These are phyloP conservation scores for Liriodendron chinense DNA, from an alignment of 164 flowering plant genomes.

Conservation along the genomic window DNA sequence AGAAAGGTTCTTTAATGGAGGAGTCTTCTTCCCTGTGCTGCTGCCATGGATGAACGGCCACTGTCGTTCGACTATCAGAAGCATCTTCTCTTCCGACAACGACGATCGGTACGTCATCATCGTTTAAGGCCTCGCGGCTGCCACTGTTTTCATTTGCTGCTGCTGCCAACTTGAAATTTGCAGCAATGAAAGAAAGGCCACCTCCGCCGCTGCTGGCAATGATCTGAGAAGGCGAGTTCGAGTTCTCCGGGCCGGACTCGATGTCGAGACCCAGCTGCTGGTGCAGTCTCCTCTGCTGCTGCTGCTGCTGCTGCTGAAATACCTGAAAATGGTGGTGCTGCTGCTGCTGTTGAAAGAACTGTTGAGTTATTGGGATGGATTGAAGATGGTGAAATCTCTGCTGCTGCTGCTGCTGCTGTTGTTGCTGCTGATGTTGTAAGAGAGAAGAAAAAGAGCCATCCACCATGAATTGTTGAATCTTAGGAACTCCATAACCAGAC, in stretches of 20 bases:
- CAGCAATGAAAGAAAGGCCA: constrained; percentile 10
- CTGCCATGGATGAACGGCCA: constrained; percentile 17
- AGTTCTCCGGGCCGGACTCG: background rate
- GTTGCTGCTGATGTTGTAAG: constrained; percentile 12
- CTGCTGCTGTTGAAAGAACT: constrained; percentile 19
- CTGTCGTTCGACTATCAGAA: constrained; percentile 8
- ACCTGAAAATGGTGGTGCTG: constrained; percentile 20
- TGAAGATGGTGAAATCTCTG: constrained; percentile 7
- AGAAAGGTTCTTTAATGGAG: constrained; percentile 30
- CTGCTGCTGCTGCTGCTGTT: constrained; percentile 8
- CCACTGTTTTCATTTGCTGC: constrained; percentile 11
- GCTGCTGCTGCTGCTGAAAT: constrained; percentile 10
- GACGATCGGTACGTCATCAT: constrained; percentile 9
- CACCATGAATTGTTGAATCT: constrained; percentile 24
- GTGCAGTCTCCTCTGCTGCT: constrained; percentile 17
- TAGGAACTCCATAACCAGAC: constrained; percentile 21
- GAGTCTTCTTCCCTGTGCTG: constrained; percentile 20
- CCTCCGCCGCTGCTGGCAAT: background rate
- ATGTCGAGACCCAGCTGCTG: constrained; percentile 5
- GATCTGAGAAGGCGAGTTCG: constrained; percentile 1
- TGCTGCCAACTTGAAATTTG: constrained; percentile 22
- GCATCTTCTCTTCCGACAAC: constrained; percentile 1
- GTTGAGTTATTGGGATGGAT: constrained; percentile 21
- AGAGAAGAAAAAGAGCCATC: constrained; percentile 18
- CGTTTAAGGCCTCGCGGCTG: constrained; percentile 6